Conservation (phyloP, 2,329 filamentous ascomycete genomes). For the Aspergillus costaricaensis region DNA sequence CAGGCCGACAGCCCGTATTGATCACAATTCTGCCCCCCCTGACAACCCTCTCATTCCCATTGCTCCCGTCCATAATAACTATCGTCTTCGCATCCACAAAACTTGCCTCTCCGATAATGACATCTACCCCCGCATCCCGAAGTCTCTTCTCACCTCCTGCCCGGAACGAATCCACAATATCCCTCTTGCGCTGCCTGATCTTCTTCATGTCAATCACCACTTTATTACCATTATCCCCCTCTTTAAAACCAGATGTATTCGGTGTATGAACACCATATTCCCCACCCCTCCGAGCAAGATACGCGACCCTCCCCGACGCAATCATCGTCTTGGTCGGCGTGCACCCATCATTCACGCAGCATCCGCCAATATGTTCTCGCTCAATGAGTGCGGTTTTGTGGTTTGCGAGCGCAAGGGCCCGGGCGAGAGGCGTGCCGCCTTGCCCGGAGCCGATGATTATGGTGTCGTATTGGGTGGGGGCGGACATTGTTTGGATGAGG, state of each 20-base stretch:
- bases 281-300: slow-evolving; percentile 24
- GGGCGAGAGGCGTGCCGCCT: slow-evolving; percentile 11
- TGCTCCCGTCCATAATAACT: neutral
- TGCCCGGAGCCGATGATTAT: slow-evolving; percentile 14
- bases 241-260: no score
- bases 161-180: slow-evolving; percentile 55
- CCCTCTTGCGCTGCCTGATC: slow-evolving; percentile 55
- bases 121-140: slow-evolving; percentile 1
- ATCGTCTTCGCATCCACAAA: slow-evolving; percentile 3
- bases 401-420: slow-evolving; percentile 1
- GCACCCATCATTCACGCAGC: slow-evolving; percentile 58
- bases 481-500: neutral
- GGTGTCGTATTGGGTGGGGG: slow-evolving; percentile 7
- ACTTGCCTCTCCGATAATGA: slow-evolving; percentile 4
- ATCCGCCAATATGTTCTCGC: slow-evolving; percentile 51
- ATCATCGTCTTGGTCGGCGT: slow-evolving; percentile 62
- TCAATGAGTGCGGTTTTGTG: slow-evolving; percentile 10
- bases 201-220: slow-evolving; percentile 51
- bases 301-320: slow-evolving; percentile 53
- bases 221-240: neutral
- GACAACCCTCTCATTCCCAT: neutral
- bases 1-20: slow-evolving; percentile 5
- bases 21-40: neutral
- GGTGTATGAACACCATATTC: neutral
- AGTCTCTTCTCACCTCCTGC: slow-evolving; percentile 46